Base-by-base conservation (phyloP, 2,329 filamentous ascomycete genomes). In the Hymenoscyphus scutula region DNA sequence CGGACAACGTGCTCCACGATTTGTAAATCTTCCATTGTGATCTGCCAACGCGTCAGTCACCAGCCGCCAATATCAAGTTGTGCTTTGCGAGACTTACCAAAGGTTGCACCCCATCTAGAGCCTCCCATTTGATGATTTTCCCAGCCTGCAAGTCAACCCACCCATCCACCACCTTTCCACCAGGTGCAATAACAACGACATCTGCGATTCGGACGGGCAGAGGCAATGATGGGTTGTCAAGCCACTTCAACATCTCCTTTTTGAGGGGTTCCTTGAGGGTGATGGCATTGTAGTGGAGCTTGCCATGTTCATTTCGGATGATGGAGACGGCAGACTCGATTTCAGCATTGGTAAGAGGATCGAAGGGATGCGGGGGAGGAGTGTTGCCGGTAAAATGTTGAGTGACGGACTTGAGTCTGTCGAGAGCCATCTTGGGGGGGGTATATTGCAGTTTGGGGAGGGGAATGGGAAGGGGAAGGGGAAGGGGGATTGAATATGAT, bases 1-100 rank as follows among this genome's bases (percentile, higher is more conserved):
- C 92, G 85, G 64, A 87, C 85, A 54, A 93, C 78, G 62, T 84
- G 81, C 77, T 97, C 93, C 1, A 96, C 92, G 61, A 86, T 82
- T 70, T 92, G 85, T 38, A 97, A 81, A 74, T 97, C 93, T 73
- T 97, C 92, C 85, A 96, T 92, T 0, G 91, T 96, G 73, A 97
- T 96, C 86, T 89, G 19, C 30, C 10, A 53, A 5, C 29, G 15
- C 1, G 51, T 72, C 34, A 72, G 61, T 60, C 17, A 63, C 13
- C 51, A 19, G 23, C 27, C 53, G 54, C 23, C 17, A 59, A 1
- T 34, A 41, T 13, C 15, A 30, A 48, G 17, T 17, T 53, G 3
- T 29, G 15, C 11, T 19, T 4, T n/a, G n/a, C n/a, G 30, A 29
- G n/a, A 74, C 82, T 75, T 74, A 89, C 87, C 75, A 97, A 83